Evolutionary conservation across 179 eudicot genomes (phyloP).

Genomic region (Nepenthes alata): DNA sequence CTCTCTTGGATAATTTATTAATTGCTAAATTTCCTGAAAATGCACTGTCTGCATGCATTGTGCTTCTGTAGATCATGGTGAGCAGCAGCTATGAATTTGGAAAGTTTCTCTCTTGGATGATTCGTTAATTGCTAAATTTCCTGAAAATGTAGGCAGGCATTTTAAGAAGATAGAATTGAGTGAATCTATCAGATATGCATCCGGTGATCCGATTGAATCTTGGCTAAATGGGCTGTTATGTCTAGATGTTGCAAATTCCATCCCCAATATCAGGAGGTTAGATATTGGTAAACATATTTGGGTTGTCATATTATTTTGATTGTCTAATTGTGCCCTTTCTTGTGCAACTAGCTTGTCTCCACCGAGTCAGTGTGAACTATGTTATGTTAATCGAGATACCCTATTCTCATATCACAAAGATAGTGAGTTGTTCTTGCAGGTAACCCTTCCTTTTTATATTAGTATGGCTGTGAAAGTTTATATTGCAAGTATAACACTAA

Average conservation of each 20-base stretch:
- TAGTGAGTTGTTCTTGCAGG: slow-evolving; percentile 89
- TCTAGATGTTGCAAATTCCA: slow-evolving; percentile 64
- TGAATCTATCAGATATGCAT: slow-evolving; percentile 87
- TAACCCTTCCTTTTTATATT: slow-evolving; percentile 6
- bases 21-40: neutral
- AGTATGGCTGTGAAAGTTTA: neutral
- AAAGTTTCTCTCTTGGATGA: neutral
- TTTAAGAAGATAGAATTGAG: slow-evolving; percentile 73
- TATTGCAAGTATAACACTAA: neutral
- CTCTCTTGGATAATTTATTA: neutral
- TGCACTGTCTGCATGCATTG: slow-evolving; percentile 11
- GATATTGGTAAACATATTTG: slow-evolving; percentile 1
- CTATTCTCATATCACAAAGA: slow-evolving; percentile 90
- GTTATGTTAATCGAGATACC: slow-evolving; percentile 89
- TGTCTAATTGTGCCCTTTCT: slow-evolving; percentile 1
- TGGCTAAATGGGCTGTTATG: slow-evolving; percentile 85
- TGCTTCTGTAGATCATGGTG: no score
- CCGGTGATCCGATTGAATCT: slow-evolving; percentile 75
- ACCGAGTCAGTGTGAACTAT: slow-evolving; percentile 70
- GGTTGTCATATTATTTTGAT: neutral
- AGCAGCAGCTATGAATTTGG: neutral
- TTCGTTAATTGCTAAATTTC: no score
- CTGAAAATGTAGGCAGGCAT: slow-evolving; percentile 41
- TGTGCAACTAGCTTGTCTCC: slow-evolving; percentile 47
- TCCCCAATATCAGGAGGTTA: slow-evolving; percentile 78